These are phyloP conservation scores for Babesia caballi DNA, from an alignment of 169 alveolate genomes.

Conservation along the genomic window DNA sequence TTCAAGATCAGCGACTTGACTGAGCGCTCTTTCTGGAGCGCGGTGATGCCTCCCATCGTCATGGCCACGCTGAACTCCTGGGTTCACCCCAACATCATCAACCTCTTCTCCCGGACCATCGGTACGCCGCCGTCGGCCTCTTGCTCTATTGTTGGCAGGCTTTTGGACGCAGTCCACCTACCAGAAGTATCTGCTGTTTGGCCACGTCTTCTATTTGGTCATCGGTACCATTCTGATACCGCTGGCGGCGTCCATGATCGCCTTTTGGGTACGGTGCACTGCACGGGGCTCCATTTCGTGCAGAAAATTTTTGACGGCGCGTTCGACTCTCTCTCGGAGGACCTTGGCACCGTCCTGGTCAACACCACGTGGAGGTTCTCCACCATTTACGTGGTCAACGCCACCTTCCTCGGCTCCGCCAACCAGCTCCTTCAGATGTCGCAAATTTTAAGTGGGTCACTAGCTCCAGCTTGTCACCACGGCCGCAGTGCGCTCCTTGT, in stretches of 20 bases:
- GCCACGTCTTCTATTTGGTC: slow-evolving; percentile 56
- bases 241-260: slow-evolving; percentile 62
- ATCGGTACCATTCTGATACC: slow-evolving; percentile 64
- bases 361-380: slow-evolving; percentile 63
- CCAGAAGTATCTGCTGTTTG: slow-evolving; percentile 60
- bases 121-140: neutral
- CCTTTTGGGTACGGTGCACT: slow-evolving; percentile 53
- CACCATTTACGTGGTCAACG: slow-evolving; percentile 58
- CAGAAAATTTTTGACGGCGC: slow-evolving; percentile 62
- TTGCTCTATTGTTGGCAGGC: slow-evolving; percentile 1
- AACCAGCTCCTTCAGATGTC: slow-evolving; percentile 63
- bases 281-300: neutral
- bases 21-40: slow-evolving; percentile 58
- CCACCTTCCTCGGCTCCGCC: slow-evolving; percentile 52
- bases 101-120: slow-evolving; percentile 36
- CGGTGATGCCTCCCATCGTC: slow-evolving; percentile 53
- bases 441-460: slow-evolving; percentile 38
- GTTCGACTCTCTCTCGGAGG: slow-evolving; percentile 48
- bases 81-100: slow-evolving; percentile 59
- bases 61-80: slow-evolving; percentile 54
- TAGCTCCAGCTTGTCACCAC: neutral
- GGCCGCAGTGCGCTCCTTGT: slow-evolving; percentile 3
- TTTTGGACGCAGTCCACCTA: slow-evolving; percentile 55
- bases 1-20: slow-evolving; percentile 16
- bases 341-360: slow-evolving; percentile 53